Evolutionary conservation across 345 rosid genomes (phyloP), one percentile per base, ranked within the genome.

Genomic region (Sapria himalayana): DNA sequence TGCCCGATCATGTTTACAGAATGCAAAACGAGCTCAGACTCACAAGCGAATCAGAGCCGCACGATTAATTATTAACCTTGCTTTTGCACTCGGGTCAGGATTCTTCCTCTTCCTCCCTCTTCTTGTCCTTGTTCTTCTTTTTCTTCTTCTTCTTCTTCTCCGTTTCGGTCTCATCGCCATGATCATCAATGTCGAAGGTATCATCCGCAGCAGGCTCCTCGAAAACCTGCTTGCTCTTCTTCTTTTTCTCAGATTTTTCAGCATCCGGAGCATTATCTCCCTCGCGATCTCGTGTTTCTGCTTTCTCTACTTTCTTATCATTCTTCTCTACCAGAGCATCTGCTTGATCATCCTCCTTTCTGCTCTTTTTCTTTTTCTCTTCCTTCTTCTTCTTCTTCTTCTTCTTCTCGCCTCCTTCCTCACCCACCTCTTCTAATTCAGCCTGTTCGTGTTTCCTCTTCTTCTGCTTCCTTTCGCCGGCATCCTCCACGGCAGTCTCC

Each of bases 91-190:
- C n/a, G n/a, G n/a, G n/a, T n/a, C n/a, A n/a, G n/a, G n/a, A 34
- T 15, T 55, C 39, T 15, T 12, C 43, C 33, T 59, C 64, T 23
- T 54, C 74, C 22, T 55, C 66, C 15, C 47, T 70, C 46, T 73
- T 70, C 22, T 59, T 65, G 59, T 79, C 64, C 51, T 78, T 59
- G 13, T 84, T 70, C 56, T 76, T 76, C 48, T 72, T 75, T 51
- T 73, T 72, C 43, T 71, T 73, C 71, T 80, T 77, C 59, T 74
- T 74, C 40, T 78, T 81, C 44, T 64, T 60, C 32, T 61, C 74
- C 8, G 59, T 69, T 45, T 49, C 54, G 4, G 49, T 51, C 19
- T 55, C 73, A 49, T 46, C 56, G 46, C 52, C 67, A 1, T 59
- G 69, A 34, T 66, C 58, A 18, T 52, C 65, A 43, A 24, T 39